Conservation (phyloP, 2,329 filamentous ascomycete genomes). For the Grosmannia clavigera region DNA sequence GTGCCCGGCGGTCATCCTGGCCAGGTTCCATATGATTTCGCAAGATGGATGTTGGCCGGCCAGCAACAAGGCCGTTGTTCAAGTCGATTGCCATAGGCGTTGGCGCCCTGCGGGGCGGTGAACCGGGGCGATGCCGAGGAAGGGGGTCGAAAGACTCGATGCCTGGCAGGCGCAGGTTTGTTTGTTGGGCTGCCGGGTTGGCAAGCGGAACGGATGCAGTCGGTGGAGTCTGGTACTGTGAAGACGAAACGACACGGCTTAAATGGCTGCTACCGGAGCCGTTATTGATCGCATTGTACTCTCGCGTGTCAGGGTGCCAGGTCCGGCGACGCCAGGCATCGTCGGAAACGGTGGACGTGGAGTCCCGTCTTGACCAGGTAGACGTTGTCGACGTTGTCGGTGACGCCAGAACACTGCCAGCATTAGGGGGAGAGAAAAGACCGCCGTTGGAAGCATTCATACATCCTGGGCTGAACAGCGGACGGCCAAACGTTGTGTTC, state of each 20-base stretch:
- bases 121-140: slow-evolving; percentile 47
- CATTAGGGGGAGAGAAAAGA: slow-evolving; percentile 43
- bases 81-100: slow-evolving; percentile 71
- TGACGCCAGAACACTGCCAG: slow-evolving; percentile 43
- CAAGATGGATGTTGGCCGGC: slow-evolving; percentile 18
- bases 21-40: slow-evolving; percentile 16
- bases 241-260: slow-evolving; percentile 62
- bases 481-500: slow-evolving; percentile 40
- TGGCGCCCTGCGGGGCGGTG: slow-evolving; percentile 50
- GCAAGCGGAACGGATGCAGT: slow-evolving; percentile 34
- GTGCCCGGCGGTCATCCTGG: slow-evolving; percentile 35
- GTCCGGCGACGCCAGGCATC: slow-evolving; percentile 74
- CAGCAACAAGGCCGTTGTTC: slow-evolving; percentile 23
- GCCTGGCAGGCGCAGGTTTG: slow-evolving; percentile 61
- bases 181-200: slow-evolving; percentile 36
- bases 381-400: slow-evolving; percentile 51
- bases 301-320: slow-evolving; percentile 74
- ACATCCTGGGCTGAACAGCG: slow-evolving; percentile 40
- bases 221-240: slow-evolving; percentile 30
- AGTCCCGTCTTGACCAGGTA: slow-evolving; percentile 53
- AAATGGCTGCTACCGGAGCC: slow-evolving; percentile 53
- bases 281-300: slow-evolving; percentile 29
- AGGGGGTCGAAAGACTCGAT: slow-evolving; percentile 85
- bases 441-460: slow-evolving; percentile 41
- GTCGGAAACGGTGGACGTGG: slow-evolving; percentile 48